Base-by-base conservation (phyloP, 1,284 basidiomycete species). In the Fomitopsis pinicola region DNA sequence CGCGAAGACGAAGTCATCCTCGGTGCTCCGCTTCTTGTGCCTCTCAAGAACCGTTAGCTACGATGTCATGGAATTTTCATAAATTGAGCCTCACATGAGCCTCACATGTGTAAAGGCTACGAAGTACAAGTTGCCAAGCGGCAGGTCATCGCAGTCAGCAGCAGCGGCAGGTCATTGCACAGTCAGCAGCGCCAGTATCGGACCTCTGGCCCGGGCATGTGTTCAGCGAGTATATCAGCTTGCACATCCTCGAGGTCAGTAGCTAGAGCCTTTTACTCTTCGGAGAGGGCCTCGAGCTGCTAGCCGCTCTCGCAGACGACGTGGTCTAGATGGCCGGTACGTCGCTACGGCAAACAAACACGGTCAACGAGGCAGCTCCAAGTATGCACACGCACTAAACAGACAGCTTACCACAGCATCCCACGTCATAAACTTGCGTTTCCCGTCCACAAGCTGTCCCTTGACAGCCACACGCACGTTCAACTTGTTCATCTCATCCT, bases 401-500 rank as follows among this genome's bases (percentile, higher is more conserved):
- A 50, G 12, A 7, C 5, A 6, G 26, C 48, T 50, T 10, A 50
- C 48, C 48, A 33, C 26, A 15, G 14, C 17, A 14, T 9, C 28
- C 52, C 33, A 54, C 52, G 35, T 38, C n/a, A 38, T 22, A 5
- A 38, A 35, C n/a, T 40, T 36, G n/a, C 52, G 35, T 35, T 19
- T 54, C 2, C 52, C 52, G 6, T 54, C 36, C 14, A 54, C 35
- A 1, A 38, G 14, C n/a, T 15, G 35, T 15, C 45, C 35, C 17
- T 50, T 58, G 14, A 38, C 35, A 54, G 12, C 52, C 2, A 59
- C 19, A 5, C 59, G 26, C 15, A 26, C 30, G 19, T 60, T 36
- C 7, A 55, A 28, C 35, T 44, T 42, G n/a, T 59, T 38, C 60
- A 62, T 62, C 30, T 58, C 60, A 2, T 46, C 26, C 15, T 10